A percentile compares a stretch with the other conserved stretches of the same genome.
Evolutionary conservation across 2,329 filamentous ascomycete species (phyloP).

Genomic region (Penicillium sp.): DNA sequence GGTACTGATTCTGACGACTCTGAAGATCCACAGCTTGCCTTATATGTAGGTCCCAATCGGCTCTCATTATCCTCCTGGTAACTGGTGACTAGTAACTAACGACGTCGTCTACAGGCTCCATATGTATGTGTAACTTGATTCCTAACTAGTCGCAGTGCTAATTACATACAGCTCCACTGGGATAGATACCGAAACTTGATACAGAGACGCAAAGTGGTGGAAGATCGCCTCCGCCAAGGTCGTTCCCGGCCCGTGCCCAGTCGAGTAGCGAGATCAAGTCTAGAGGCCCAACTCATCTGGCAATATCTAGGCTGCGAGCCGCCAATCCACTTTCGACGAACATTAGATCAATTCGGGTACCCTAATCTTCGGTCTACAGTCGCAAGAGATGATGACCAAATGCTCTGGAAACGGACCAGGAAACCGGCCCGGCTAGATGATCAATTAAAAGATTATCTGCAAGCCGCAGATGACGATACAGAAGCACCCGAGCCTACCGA

Average conservation of each 20-base stretch:
- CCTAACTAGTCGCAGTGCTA: neutral
- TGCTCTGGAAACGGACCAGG: constrained; percentile 67
- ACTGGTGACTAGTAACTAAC: constrained; percentile 9
- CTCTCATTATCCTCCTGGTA: too few species aligned
- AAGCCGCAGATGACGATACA: constrained; percentile 18
- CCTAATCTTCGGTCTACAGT: constrained; percentile 64
- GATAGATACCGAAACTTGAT: constrained; percentile 65
- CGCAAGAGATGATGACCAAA: constrained; percentile 67
- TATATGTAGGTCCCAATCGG: constrained; percentile 36
- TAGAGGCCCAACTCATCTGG: constrained; percentile 66
- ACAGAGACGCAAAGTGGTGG: constrained; percentile 60
- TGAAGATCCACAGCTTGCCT: constrained; percentile 31
- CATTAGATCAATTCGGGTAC: constrained; percentile 67
- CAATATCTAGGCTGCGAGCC: constrained; percentile 65
- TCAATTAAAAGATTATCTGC: constrained; percentile 50
- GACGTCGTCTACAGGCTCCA: constrained; percentile 22
- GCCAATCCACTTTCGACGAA: constrained; percentile 64
- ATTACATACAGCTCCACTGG: constrained; percentile 58
- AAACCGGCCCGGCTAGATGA: constrained; percentile 50
- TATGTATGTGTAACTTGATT: constrained; percentile 28
- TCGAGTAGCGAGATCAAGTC: constrained; percentile 57
- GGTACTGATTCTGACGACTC: constrained; percentile 10
- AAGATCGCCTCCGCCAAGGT: constrained; percentile 57
- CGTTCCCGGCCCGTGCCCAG: constrained; percentile 61
- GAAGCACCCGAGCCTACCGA: constrained; percentile 15